Base-by-base conservation (phyloP, 495 filamentous ascomycete genomes). In the Xylaria cubensis region DNA sequence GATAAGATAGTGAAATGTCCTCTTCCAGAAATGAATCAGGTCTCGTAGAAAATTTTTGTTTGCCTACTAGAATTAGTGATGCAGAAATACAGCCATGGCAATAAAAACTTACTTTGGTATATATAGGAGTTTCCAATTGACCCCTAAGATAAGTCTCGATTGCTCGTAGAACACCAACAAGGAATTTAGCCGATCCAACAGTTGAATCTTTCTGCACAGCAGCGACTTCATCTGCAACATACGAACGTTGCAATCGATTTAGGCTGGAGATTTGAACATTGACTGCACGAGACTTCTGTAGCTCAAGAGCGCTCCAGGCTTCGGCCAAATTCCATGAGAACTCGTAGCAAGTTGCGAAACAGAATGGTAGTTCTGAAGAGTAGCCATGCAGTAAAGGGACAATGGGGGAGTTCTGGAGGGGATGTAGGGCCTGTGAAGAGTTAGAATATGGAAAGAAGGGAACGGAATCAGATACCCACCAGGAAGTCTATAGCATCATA, bases 171-270 rank as follows among this genome's bases (percentile, higher is more conserved):
- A 82, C 72, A 0, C 75, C 77, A 0, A 67, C 46, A 1, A 88
- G 76, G 70, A 88, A 88, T 15, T 74, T 69, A 0, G 78, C 81
- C 10, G 85, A 77, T 66, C 82, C 76, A 8, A 81, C 79, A 7
- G 92, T 93, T 8, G 91, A 87, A 71, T 94, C 92, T 55, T 90
- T 90, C 67, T 88, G 86, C 24, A 91, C 83, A 12, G 86, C 84
- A 29, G 87, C 86, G 34, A 91, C 86, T 12, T 87, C 86, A 63
- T 78, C 80, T 12, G 88, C 86, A 17, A 89, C 85, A 56, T 88
- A 80, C 12, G 92, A 94, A 63, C 92, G 82, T 79, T 94, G 90
- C 21, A 95, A 80, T 4, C 90, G 86, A 71, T 88, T 92, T 85
- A 93, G 86, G 59, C 88, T 83, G 9, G 88, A 89, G 34, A 90